Evolutionary conservation across 805 yeast species (phyloP).

Genomic region (Starmerella cellae): DNA sequence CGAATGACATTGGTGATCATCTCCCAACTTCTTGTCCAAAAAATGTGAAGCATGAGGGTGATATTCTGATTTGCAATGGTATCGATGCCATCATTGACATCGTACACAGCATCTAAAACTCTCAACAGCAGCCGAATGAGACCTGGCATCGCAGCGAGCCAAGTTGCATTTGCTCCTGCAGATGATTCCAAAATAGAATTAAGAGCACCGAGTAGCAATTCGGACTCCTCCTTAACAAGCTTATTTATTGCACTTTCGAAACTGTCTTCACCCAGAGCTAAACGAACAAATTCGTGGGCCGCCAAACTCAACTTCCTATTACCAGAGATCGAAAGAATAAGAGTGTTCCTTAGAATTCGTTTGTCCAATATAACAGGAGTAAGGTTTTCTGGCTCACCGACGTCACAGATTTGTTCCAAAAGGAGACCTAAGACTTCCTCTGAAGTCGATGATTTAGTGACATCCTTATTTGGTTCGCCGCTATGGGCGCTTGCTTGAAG

Average conservation of each 20-base stretch:
- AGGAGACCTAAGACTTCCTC: slow-evolving; percentile 4
- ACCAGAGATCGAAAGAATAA: slow-evolving; percentile 8
- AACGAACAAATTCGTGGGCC: slow-evolving; percentile 11
- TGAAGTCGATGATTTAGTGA: background rate
- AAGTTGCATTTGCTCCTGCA: background rate
- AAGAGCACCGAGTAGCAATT: background rate
- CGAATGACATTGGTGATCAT: slow-evolving; percentile 56
- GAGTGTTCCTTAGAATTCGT: slow-evolving; percentile 1
- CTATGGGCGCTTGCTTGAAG: background rate
- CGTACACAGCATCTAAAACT: slow-evolving; percentile 12
- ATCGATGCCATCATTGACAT: slow-evolving; percentile 15
- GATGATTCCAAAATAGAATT: slow-evolving; percentile 7
- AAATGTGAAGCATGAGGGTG: slow-evolving; percentile 20
- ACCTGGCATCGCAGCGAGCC: slow-evolving; percentile 14
- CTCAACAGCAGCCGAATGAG: slow-evolving; percentile 3
- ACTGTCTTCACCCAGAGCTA: slow-evolving; percentile 4
- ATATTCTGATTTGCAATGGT: slow-evolving; percentile 1
- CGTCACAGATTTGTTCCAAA: slow-evolving; percentile 7
- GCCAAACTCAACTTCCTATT: slow-evolving; percentile 7
- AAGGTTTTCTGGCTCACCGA: slow-evolving; percentile 1
- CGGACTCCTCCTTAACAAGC: slow-evolving; percentile 3
- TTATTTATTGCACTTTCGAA: background rate
- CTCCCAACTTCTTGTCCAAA: slow-evolving; percentile 65
- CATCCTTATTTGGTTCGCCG: too few species aligned
- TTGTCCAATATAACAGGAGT: background rate